Base-by-base conservation (phyloP, 352 stramenopile genomes). In the Elongisporangium senticosum region DNA sequence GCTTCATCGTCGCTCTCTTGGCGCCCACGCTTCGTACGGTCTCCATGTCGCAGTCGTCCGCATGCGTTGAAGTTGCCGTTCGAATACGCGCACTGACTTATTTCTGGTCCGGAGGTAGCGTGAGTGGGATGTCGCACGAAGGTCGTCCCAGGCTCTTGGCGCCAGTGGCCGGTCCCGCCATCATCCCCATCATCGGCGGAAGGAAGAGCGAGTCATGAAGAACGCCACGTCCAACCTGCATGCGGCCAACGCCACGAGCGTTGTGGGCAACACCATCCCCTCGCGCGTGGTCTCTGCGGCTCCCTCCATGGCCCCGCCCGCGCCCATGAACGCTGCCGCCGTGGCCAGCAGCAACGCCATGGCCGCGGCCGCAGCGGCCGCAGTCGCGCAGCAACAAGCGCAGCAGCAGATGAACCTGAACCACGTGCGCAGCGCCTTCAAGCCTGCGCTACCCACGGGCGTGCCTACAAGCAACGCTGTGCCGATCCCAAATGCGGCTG, bases 181-280 rank as follows among this genome's bases (percentile, higher is more conserved):
- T 43, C 33, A 7, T 10, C 33, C 7, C 4, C 33, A 43, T 43
- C 33, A 7, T 7, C 26, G 8, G 26, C 26, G 26, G 26, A 37
- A 40, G 51, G 17, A 26, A 37, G 51, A 40, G 26, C 20, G 49
- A 54, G 58, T 62, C 37, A 72, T 75, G 61, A 72, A 72, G 53
- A 82, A 79, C 62, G 61, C 69, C 39, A 58, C 75, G 49, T 87
- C 79, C 28, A 92, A 92, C 58, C 71, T 92, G 59, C 83, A 92
- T 65, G 83, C 83, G 24, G 83, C 83, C 53, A 92, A 92, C 71
- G 83, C 83, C 47, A 89, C 80, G 49, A 89, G 77, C 59, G 72
- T 90, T 51, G 79, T 93, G 51, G 83, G 83, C 53, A 90, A 89
- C 61, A 64, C 77, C 14, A 90, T 91, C 54, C 83, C 83, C 7